Evolutionary conservation across 192 early-diverging fungal species (phyloP).

Genomic region (Coemansia sp.): DNA sequence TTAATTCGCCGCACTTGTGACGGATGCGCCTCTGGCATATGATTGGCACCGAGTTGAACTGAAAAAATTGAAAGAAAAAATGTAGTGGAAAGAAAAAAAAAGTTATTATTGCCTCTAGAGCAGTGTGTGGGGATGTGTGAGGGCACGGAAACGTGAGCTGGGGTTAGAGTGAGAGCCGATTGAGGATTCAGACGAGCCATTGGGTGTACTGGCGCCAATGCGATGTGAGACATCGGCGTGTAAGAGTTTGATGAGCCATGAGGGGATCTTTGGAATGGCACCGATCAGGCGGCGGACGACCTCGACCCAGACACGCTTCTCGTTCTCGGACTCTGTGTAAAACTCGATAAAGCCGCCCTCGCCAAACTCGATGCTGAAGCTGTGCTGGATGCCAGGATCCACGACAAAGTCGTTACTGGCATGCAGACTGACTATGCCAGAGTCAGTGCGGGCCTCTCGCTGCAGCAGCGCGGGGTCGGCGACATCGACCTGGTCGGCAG

Average conservation of each 20-base stretch:
- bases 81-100: background rate
- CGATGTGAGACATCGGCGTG: conserved; percentile 48
- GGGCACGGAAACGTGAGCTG: conserved; percentile 36
- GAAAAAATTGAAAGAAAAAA: background rate
- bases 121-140: conserved; percentile 24
- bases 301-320: conserved; percentile 53
- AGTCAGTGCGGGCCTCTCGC: conserved; percentile 18
- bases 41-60: background rate
- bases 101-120: background rate
- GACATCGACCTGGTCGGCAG: conserved; percentile 35
- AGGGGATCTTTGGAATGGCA: conserved; percentile 48
- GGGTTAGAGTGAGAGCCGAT: conserved; percentile 22
- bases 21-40: background rate
- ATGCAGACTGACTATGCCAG: conserved; percentile 33
- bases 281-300: conserved; percentile 39
- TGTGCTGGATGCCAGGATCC: conserved; percentile 51
- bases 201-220: background rate
- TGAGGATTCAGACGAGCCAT: conserved; percentile 26
- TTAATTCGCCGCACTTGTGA: conserved; percentile 2
- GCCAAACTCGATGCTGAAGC: conserved; percentile 54
- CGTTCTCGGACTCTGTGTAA: conserved; percentile 40
- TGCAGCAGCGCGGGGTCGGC: conserved; percentile 35
- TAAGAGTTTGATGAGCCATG: conserved; percentile 52
- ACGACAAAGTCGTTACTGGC: conserved; percentile 1
- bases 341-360: conserved; percentile 48